Conservation (phyloP, 441 rosid genomes). For the Corymbia citriodora region DNA sequence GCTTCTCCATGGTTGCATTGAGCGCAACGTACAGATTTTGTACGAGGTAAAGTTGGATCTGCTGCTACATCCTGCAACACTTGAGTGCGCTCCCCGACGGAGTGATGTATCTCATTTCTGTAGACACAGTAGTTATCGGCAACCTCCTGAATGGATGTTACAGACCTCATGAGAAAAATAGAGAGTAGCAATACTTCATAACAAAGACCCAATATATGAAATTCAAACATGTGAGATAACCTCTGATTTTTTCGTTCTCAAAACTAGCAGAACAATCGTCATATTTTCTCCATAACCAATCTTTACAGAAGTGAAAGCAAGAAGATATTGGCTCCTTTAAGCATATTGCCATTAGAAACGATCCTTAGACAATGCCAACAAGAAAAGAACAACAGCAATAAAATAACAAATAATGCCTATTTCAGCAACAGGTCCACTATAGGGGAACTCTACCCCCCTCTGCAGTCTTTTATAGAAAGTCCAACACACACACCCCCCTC, state of each 20-base stretch:
- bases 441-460: neutral
- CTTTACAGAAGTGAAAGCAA: neutral
- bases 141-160: constrained; percentile 44
- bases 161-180: neutral
- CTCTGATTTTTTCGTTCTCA: neutral
- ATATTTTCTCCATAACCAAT: neutral
- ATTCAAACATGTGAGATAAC: neutral
- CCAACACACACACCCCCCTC: too few species aligned
- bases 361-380: neutral
- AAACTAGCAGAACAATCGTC: neutral
- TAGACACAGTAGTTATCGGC: constrained; percentile 86
- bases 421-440: neutral
- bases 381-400: neutral
- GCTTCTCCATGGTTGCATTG: constrained; percentile 78
- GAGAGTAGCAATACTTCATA: neutral
- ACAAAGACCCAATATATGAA: neutral
- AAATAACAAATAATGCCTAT: neutral
- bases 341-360: neutral
- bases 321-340: neutral
- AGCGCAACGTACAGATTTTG: constrained; percentile 70
- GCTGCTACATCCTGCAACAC: constrained; percentile 90
- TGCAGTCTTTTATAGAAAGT: neutral
- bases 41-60: constrained; percentile 96
- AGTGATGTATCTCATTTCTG: constrained; percentile 86
- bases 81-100: constrained; percentile 80